Evolutionary conservation across 23 red algal species (phyloP).

Genomic region (Agarophyton chilense): DNA sequence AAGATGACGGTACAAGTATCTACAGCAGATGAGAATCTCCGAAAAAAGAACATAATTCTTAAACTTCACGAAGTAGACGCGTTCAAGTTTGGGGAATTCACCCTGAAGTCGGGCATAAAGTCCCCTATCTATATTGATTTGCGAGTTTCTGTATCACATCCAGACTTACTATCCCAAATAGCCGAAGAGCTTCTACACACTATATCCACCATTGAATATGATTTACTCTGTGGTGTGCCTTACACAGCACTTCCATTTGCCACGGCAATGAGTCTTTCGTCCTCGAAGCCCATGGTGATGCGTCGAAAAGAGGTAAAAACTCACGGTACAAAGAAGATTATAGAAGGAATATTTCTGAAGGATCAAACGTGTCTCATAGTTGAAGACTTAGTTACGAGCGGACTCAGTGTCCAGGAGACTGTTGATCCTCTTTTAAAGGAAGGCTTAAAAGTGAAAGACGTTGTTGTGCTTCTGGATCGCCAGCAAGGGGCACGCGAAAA

Average conservation of each 20-base stretch:
- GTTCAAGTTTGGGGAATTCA: slow-evolving; percentile 93
- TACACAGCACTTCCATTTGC: slow-evolving; percentile 99
- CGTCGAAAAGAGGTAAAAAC: slow-evolving; percentile 91
- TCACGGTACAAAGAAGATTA: slow-evolving; percentile 87
- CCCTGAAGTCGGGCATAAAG: slow-evolving; percentile 90
- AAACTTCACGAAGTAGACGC: slow-evolving; percentile 81
- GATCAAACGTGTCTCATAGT: slow-evolving; percentile 73
- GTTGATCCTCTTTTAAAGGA: slow-evolving; percentile 59
- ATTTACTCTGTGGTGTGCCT: slow-evolving; percentile 92
- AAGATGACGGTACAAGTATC: not conserved
- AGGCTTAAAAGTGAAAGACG: slow-evolving; percentile 67
- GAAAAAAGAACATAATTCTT: slow-evolving; percentile 35
- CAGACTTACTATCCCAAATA: slow-evolving; percentile 59
- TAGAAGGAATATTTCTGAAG: slow-evolving; percentile 74
- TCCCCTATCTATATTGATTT: slow-evolving; percentile 98
- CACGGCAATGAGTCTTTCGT: slow-evolving; percentile 75
- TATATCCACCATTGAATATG: slow-evolving; percentile 25
- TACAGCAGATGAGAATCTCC: not conserved
- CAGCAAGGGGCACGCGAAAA: slow-evolving; percentile 85
- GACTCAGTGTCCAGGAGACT: slow-evolving; percentile 92
- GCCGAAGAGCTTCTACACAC: slow-evolving; percentile 26
- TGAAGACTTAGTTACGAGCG: slow-evolving; percentile 94
- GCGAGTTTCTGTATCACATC: slow-evolving; percentile 86
- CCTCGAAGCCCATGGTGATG: slow-evolving; percentile 82
- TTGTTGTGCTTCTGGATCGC: slow-evolving; percentile 90